A percentile compares a stretch with the other conserved stretches of the same genome.
Evolutionary conservation across 176 grass and related monocot species (phyloP).

Genomic region (Paspalum vaginatum): DNA sequence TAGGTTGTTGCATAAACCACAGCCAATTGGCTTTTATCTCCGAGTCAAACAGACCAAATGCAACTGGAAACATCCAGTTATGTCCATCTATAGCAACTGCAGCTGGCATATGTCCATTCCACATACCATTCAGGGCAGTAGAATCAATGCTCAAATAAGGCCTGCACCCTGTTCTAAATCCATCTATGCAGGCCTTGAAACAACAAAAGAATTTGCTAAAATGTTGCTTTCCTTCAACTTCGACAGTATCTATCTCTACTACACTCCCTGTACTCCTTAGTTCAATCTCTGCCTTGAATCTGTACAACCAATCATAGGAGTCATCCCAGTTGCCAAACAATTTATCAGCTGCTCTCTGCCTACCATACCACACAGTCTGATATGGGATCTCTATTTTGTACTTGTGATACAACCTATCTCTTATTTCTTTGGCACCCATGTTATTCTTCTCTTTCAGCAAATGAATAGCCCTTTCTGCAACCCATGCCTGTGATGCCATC

Average conservation of each 20-base stretch:
- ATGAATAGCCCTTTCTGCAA: not conserved
- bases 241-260: no score
- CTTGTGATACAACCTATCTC: not conserved
- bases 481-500: not conserved
- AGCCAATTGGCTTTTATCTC: no score
- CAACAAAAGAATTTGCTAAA: no score
- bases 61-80: not conserved
- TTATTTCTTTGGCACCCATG: not conserved
- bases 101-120: not conserved
- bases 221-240: no score
- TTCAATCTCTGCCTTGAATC: not conserved
- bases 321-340: not conserved
- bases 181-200: no score
- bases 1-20: no score
- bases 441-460: not conserved
- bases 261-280: no score
- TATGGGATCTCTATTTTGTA: not conserved
- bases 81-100: not conserved
- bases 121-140: not conserved
- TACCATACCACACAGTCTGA: not conserved
- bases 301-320: not conserved
- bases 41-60: not conserved
- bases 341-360: not conserved
- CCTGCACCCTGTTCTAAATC: no score
- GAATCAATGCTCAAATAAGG: not conserved